phyloP scores from a whole-genome alignment of 192 early-diverging fungal genomes.

The Coemansia sp. region DNA sequence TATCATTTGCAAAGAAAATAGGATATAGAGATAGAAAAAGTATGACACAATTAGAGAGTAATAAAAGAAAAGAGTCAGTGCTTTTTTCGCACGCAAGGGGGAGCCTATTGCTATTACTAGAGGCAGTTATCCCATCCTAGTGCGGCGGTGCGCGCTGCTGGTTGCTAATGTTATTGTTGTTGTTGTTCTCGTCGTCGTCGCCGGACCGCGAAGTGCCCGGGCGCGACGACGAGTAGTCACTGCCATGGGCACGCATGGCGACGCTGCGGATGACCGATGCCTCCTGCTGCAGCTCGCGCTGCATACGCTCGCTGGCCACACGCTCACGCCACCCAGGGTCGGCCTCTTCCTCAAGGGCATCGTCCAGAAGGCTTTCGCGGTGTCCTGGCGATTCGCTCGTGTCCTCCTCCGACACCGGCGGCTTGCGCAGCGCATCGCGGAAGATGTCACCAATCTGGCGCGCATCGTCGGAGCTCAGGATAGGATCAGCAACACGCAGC shows the following conservation, averaged over 20 bases:
- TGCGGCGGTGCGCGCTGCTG: too few species aligned
- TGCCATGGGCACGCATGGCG: slow-evolving; percentile 42
- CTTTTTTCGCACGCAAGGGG: too few species aligned
- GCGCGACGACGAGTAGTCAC: slow-evolving; percentile 40
- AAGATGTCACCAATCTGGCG: slow-evolving; percentile 48
- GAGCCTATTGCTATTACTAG: too few species aligned
- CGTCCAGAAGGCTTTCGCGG: slow-evolving; percentile 20
- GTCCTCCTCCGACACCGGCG: slow-evolving; percentile 37
- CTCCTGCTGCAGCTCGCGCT: slow-evolving; percentile 42
- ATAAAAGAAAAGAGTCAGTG: too few species aligned
- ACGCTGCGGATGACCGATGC: slow-evolving; percentile 42
- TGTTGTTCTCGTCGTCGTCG: too few species aligned
- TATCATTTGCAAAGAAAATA: too few species aligned
- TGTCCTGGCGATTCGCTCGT: slow-evolving; percentile 10
- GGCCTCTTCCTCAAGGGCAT: slow-evolving; percentile 25
- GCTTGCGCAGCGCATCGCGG: slow-evolving; percentile 49
- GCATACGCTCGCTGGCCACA: slow-evolving; percentile 51
- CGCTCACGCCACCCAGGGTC: slow-evolving; percentile 48
- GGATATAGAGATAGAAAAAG: too few species aligned
- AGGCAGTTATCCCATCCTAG: too few species aligned
- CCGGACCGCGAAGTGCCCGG: slow-evolving; percentile 17
- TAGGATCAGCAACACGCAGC: slow-evolving; percentile 12
- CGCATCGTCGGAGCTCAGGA: slow-evolving; percentile 39
- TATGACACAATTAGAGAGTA: too few species aligned
- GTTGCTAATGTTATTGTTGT: too few species aligned